Conservation (phyloP, 1,284 basidiomycete species). For the Rhodofomes roseus region DNA sequence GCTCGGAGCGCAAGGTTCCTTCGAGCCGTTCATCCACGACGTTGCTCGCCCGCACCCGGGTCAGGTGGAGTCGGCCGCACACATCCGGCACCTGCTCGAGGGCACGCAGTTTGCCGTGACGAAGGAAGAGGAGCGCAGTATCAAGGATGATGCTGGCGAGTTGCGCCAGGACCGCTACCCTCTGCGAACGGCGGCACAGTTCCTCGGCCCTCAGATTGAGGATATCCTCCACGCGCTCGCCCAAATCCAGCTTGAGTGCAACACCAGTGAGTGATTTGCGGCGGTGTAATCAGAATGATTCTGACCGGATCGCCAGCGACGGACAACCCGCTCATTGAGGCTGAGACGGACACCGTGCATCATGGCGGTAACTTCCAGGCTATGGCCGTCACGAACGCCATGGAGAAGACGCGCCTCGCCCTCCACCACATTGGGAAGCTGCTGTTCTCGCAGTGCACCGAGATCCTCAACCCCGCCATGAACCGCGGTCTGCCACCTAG, state of each 20-base stretch:
- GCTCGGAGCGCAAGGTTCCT: conserved; percentile 67
- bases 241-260: conserved; percentile 75
- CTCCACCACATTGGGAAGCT: conserved; percentile 83
- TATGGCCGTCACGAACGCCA: conserved; percentile 82
- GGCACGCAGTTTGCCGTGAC: conserved; percentile 67
- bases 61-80: conserved; percentile 71
- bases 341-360: conserved; percentile 63
- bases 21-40: conserved; percentile 79
- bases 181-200: conserved; percentile 77
- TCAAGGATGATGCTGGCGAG: conserved; percentile 67
- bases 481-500: conserved; percentile 81
- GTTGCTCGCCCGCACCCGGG: conserved; percentile 83
- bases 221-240: conserved; percentile 67
- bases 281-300: neutral
- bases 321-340: conserved; percentile 73
- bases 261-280: conserved; percentile 60
- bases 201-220: conserved; percentile 84
- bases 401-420: conserved; percentile 84
- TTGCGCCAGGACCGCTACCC: conserved; percentile 79
- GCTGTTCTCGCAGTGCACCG: conserved; percentile 80
- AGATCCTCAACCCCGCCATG: conserved; percentile 79
- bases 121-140: conserved; percentile 58
- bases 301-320: conserved; percentile 44
- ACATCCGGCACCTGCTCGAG: conserved; percentile 68
- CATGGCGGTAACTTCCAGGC: conserved; percentile 90